Percentiles rank a stretch among this genome's conserved stretches.
Evolutionary conservation across 345 rosid genomes (phyloP).

Genomic region (Clausena lansium): DNA sequence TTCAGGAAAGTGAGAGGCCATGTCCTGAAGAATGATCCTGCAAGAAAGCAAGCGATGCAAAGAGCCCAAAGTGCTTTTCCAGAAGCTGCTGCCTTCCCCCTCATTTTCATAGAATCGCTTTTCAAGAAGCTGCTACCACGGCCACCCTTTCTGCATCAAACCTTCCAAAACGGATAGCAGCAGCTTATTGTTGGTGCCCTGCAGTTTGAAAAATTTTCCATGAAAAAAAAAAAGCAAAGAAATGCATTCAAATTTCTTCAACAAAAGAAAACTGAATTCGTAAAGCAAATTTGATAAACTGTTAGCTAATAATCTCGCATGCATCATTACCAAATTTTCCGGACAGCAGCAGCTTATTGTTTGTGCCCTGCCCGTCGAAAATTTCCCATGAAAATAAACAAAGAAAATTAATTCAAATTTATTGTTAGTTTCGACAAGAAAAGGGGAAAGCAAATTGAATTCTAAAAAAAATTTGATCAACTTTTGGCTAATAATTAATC

Average conservation of each 20-base stretch:
- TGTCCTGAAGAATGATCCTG: slow-evolving; percentile 59
- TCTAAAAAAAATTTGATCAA: too few species aligned
- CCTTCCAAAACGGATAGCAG: neutral
- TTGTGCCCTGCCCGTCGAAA: neutral
- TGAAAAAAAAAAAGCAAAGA: too few species aligned
- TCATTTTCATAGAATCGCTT: slow-evolving; percentile 42
- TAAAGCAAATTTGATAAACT: too few species aligned
- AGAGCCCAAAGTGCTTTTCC: slow-evolving; percentile 56
- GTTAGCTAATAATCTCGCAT: too few species aligned
- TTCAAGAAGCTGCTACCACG: neutral
- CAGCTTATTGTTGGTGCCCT: neutral
- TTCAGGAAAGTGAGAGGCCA: slow-evolving; percentile 23
- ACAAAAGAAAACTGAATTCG: neutral
- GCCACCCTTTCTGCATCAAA: neutral
- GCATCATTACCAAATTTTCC: neutral
- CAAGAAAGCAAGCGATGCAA: slow-evolving; percentile 71
- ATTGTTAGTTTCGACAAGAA: neutral
- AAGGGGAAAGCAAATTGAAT: neutral
- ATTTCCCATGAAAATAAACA: neutral
- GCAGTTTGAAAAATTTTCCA: neutral
- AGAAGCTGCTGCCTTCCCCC: slow-evolving; percentile 62
- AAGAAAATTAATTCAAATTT: neutral
- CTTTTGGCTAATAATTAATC: too few species aligned
- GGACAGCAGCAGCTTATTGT: neutral
- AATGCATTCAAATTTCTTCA: neutral